Evolutionary conservation across 768 basidiomycete genomes (phyloP).

Genomic region (Tulasnella sp.): DNA sequence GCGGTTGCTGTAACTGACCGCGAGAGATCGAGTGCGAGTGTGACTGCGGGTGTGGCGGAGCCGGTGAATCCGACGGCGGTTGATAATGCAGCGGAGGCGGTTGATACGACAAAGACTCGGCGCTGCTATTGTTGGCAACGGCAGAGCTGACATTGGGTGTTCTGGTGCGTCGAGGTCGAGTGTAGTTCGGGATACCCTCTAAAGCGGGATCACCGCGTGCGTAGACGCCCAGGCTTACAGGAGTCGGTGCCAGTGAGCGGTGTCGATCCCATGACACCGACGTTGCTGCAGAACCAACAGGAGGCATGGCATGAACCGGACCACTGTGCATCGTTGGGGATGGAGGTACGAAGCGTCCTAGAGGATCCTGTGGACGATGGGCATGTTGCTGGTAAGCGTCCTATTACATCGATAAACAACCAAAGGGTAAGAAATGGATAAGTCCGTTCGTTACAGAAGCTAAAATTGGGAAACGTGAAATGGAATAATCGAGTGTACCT

Average conservation of each 20-base stretch:
- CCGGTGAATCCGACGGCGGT: not conserved
- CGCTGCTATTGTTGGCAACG: not conserved
- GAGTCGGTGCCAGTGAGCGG: not conserved
- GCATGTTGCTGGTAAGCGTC: not conserved
- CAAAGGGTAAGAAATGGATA: too few species aligned
- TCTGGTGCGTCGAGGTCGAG: not conserved
- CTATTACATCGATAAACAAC: not conserved
- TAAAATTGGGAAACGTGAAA: not conserved
- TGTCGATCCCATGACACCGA: not conserved
- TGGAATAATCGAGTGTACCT: not conserved
- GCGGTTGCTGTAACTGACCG: too few species aligned
- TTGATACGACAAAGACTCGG: not conserved
- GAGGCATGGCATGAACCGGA: not conserved
- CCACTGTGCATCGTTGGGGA: not conserved
- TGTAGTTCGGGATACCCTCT: not conserved
- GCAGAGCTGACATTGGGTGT: not conserved
- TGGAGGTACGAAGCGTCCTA: not conserved
- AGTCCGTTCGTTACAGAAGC: too few species aligned
- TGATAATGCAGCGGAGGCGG: not conserved
- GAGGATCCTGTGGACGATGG: slow-evolving; percentile 1
- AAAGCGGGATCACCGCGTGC: not conserved
- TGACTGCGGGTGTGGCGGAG: not conserved
- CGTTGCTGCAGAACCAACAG: too few species aligned
- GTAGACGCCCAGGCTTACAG: not conserved
- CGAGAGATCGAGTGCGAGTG: not conserved